Percentiles rank a stretch among this genome's conserved stretches.
These are phyloP conservation scores for Arabidopsis suecica DNA, from an alignment of 345 rosid genomes.

Conservation along the genomic window DNA sequence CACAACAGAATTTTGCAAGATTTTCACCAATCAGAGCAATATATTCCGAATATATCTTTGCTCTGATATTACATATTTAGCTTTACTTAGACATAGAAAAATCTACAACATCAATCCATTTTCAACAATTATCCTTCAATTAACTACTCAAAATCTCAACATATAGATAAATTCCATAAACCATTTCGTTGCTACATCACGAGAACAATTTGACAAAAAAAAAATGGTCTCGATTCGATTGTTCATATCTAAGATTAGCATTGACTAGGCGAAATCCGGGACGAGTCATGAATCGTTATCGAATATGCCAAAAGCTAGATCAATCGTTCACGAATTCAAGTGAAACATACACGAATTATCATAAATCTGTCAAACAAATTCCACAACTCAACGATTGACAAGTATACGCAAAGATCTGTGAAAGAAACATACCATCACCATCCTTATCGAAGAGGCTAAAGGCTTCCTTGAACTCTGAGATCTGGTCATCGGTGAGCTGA, in stretches of 20 bases:
- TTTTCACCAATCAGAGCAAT: background rate
- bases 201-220: too few species aligned
- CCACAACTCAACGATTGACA: background rate
- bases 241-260: background rate
- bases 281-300: conserved; percentile 10
- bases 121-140: background rate
- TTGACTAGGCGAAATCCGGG: background rate
- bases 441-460: conserved; percentile 57
- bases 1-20: background rate
- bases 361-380: conserved; percentile 5
- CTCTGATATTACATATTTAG: background rate
- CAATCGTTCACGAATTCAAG: conserved; percentile 33
- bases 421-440: conserved; percentile 54
- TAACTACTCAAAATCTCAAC: background rate
- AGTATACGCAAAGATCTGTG: conserved; percentile 26
- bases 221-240: too few species aligned
- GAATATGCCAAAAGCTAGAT: conserved; percentile 24
- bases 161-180: background rate
- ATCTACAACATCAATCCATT: background rate
- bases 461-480: conserved; percentile 55
- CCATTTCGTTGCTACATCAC: background rate
- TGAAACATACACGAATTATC: conserved; percentile 17
- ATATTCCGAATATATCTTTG: background rate
- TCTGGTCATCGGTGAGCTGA: conserved; percentile 61
- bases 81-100: too few species aligned